These are phyloP conservation scores for Pyrus bretschneideri DNA, from an alignment of 306 rosid species.

Conservation along the genomic window DNA sequence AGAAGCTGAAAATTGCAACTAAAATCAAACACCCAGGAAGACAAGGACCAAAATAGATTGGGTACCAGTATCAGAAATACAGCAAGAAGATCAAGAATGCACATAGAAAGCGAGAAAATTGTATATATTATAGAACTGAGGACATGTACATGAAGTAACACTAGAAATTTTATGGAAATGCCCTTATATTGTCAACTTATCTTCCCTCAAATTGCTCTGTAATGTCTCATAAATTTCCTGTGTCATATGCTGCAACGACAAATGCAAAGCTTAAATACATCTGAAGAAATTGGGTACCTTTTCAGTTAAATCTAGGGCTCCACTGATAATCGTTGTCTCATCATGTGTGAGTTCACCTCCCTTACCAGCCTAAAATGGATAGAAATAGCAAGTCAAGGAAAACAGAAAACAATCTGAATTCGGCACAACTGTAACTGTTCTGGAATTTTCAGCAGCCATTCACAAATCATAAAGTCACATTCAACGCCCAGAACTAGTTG, in stretches of 20 bases:
- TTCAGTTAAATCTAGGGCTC: conserved; percentile 89
- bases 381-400: conserved; percentile 11
- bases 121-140: not conserved
- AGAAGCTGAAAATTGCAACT: conserved; percentile 9
- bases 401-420: not conserved
- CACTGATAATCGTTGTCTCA: conserved; percentile 92
- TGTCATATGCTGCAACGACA: not conserved
- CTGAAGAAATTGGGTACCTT: conserved; percentile 39
- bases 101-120: not conserved
- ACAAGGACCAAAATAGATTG: not conserved
- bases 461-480: not conserved
- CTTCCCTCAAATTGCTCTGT: not conserved
- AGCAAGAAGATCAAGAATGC: not conserved
- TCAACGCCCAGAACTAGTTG: not conserved
- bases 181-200: not conserved
- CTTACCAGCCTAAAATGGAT: conserved; percentile 74
- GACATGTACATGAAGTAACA: not conserved
- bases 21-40: not conserved
- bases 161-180: not conserved
- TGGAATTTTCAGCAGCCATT: conserved; percentile 1
- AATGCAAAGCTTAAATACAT: not conserved
- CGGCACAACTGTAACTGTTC: not conserved
- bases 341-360: conserved; percentile 94
- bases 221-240: not conserved
- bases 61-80: not conserved